Base-by-base conservation (phyloP, 345 rosid genomes). In the Atalantia buxifolia region DNA sequence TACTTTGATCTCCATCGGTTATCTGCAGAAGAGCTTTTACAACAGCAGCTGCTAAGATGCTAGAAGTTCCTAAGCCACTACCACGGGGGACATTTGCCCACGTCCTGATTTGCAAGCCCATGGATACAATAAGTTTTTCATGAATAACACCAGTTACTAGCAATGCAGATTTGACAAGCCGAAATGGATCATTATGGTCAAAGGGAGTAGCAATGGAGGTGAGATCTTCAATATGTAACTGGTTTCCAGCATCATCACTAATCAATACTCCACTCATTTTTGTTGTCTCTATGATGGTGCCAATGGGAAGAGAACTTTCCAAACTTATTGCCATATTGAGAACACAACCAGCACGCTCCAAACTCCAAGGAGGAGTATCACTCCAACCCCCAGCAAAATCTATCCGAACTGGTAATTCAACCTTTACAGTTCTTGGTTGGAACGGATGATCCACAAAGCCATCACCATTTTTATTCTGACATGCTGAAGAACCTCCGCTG, bases 301-400 rank as follows among this genome's bases (percentile, higher is more conserved):
- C 97, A 66, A 96, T 89, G 24, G 98, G 99, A 83, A 88, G 99
- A 80, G 91, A 88, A 79, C 89, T 92, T 79, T 89, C 97, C 81
- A 96, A 74, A 66, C 89, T 85, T 82, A 96, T 84, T 76, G 99
- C 95, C 97, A 96, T 91, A 84, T 94, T 96, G 68, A 94, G 86
- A 83, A 96, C 98, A 74, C 87, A 89, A n/a, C 98, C 98, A 66
- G 95, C 90, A 71, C 99, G 97, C 88, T 96, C 98, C 83, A 94
- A 82, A 85, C 98, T 93, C 97, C 98, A 93, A 62, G 98, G 99
- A 79, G 99, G 99, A 81, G 99, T 95, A 74, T 93, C 99, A 75
- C 98, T 96, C 99, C 98, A 96, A 67, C 99, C 97, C 62, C 99
- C 99, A 59, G 88, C 98, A 89, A 96, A 94, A 81, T 96, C 97